A percentile compares a stretch with the other conserved stretches of the same genome.
Conservation (phyloP, 139 green algal genomes). For the Nannochloris sp. region DNA sequence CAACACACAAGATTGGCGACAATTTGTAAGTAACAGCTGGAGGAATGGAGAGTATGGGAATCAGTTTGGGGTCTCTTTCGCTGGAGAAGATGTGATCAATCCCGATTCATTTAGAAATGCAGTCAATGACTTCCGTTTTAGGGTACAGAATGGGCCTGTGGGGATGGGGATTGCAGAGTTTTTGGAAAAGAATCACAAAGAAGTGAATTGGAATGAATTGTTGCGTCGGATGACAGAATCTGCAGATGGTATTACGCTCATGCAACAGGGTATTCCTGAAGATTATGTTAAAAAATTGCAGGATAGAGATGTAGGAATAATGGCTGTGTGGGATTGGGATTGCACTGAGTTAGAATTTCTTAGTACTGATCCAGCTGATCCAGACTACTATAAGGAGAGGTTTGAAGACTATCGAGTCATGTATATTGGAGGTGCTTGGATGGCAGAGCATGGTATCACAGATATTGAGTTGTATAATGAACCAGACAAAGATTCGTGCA, state of each 20-base stretch:
- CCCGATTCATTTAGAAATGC: neutral
- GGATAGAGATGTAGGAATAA: neutral
- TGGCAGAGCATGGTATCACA: neutral
- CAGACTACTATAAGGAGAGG: neutral
- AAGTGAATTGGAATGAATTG: neutral
- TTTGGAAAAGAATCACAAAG: neutral
- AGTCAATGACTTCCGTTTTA: neutral
- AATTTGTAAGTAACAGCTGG: neutral
- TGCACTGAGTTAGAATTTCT: slow-evolving; percentile 3
- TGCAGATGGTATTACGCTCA: neutral
- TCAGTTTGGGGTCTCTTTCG: neutral
- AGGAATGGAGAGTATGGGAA: neutral
- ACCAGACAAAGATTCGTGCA: slow-evolving; percentile 6
- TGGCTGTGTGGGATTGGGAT: slow-evolving; percentile 4
- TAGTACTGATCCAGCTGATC: neutral
- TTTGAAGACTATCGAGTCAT: slow-evolving; percentile 2
- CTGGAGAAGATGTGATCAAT: neutral
- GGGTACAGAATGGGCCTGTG: neutral
- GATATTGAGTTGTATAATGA: slow-evolving; percentile 13
- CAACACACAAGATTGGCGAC: neutral
- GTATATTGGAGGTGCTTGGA: slow-evolving; percentile 9
- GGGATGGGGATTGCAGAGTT: neutral
- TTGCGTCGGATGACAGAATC: neutral
- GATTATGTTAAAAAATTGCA: neutral
- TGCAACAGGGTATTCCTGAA: neutral